These are phyloP conservation scores for Planoprotostelium fungivorum DNA, from an alignment of 78 protist species.

Conservation along the genomic window DNA sequence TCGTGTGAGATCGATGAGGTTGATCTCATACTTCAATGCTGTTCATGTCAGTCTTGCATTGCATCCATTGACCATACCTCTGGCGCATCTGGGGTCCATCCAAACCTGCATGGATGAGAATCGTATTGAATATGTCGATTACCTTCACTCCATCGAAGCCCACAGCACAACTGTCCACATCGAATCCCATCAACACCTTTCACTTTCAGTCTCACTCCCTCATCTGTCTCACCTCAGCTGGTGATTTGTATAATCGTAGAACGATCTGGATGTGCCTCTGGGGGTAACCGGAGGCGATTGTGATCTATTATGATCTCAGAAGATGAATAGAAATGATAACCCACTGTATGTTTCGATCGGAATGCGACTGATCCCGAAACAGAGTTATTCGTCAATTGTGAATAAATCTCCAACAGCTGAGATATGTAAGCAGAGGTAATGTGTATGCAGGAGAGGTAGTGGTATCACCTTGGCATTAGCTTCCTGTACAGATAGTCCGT, in stretches of 20 bases:
- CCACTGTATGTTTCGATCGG: constrained; percentile 40
- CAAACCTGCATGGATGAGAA: no score
- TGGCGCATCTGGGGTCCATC: constrained; percentile 27
- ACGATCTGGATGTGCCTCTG: constrained; percentile 49
- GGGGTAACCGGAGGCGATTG: constrained; percentile 18
- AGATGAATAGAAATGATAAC: background rate
- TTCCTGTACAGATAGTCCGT: constrained; percentile 22
- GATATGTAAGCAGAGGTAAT: no score
- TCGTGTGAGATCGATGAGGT: constrained; percentile 35
- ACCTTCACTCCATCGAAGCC: constrained; percentile 39
- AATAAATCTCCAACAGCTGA: no score
- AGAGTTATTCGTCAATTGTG: no score
- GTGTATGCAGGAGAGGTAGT: no score
- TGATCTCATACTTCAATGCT: constrained; percentile 1
- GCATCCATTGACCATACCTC: constrained; percentile 1
- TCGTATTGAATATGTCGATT: no score
- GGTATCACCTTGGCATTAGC: constrained; percentile 24
- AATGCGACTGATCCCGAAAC: background rate
- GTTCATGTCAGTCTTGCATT: background rate
- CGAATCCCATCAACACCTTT: constrained; percentile 51
- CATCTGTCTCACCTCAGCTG: constrained; percentile 38
- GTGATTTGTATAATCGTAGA: constrained; percentile 52
- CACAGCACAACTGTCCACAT: constrained; percentile 61
- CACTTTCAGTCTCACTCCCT: background rate
- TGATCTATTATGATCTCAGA: constrained; percentile 1